Evolutionary conservation across 2,329 filamentous ascomycete species (phyloP).

Genomic region (Aspergillus glaucus): DNA sequence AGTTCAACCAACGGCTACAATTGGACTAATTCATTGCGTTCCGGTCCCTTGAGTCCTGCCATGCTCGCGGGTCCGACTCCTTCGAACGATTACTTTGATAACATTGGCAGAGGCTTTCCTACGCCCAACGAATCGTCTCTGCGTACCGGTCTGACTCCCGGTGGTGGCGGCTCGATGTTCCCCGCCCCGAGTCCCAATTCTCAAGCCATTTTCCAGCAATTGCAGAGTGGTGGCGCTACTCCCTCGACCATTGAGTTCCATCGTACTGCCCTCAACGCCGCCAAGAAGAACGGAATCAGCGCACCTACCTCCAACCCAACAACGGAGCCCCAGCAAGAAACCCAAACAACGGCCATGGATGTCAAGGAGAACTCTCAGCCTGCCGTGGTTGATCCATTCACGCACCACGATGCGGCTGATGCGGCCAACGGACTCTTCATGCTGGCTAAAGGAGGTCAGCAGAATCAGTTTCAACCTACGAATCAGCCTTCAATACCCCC

Average conservation of each 20-base stretch:
- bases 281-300: constrained; percentile 51
- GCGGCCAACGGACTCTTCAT: constrained; percentile 91
- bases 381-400: constrained; percentile 60
- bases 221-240: constrained; percentile 76
- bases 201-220: constrained; percentile 70
- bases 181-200: constrained; percentile 83
- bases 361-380: constrained; percentile 35
- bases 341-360: constrained; percentile 38
- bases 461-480: constrained; percentile 47
- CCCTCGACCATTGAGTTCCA: constrained; percentile 92
- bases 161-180: constrained; percentile 96
- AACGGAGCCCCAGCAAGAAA: constrained; percentile 34
- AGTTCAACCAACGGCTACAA: constrained; percentile 64
- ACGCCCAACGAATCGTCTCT: constrained; percentile 96
- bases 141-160: constrained; percentile 84
- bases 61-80: constrained; percentile 81
- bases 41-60: constrained; percentile 88
- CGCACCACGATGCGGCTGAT: constrained; percentile 84
- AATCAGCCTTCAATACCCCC: constrained; percentile 47
- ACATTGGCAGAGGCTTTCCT: constrained; percentile 75
- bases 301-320: constrained; percentile 38
- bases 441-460: constrained; percentile 63
- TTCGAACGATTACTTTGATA: constrained; percentile 82
- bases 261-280: constrained; percentile 78
- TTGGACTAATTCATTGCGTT: constrained; percentile 82